phyloP scores from a whole-genome alignment of 2,329 filamentous ascomycete genomes.

The Aspergillus phoenicis region DNA sequence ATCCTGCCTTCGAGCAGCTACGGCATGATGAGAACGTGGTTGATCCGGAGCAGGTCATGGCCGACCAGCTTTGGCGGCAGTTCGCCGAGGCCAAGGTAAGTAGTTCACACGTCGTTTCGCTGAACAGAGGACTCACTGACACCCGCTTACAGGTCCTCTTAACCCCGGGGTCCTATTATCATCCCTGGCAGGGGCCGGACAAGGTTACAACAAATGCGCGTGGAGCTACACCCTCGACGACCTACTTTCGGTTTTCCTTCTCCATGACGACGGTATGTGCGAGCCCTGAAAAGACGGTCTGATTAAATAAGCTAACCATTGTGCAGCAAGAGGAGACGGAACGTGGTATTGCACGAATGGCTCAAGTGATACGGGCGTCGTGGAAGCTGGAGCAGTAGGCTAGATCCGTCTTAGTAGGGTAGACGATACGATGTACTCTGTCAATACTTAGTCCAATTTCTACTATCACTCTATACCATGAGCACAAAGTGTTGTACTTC shows the following conservation, averaged over 20 bases:
- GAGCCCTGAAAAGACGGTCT: background rate
- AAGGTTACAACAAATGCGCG: background rate
- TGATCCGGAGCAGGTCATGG: background rate
- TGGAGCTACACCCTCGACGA: background rate
- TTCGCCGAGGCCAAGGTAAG: background rate
- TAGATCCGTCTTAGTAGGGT: too few species aligned
- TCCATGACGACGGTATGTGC: background rate
- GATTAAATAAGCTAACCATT: background rate
- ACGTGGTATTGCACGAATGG: background rate
- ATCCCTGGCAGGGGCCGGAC: background rate
- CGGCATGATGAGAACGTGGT: background rate
- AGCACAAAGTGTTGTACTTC: too few species aligned
- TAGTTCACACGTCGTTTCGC: too few species aligned
- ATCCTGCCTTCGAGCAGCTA: background rate
- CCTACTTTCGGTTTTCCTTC: conserved; percentile 1
- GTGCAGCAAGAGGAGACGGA: background rate
- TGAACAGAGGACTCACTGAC: background rate
- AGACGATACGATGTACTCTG: too few species aligned
- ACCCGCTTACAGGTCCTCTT: background rate
- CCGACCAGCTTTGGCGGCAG: background rate
- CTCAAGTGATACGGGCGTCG: background rate
- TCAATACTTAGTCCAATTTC: too few species aligned
- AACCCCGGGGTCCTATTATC: background rate
- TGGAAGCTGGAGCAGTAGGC: background rate
- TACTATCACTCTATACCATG: too few species aligned